Conservation (phyloP, 352 stramenopile genomes). For the Phytophthora idaei region DNA sequence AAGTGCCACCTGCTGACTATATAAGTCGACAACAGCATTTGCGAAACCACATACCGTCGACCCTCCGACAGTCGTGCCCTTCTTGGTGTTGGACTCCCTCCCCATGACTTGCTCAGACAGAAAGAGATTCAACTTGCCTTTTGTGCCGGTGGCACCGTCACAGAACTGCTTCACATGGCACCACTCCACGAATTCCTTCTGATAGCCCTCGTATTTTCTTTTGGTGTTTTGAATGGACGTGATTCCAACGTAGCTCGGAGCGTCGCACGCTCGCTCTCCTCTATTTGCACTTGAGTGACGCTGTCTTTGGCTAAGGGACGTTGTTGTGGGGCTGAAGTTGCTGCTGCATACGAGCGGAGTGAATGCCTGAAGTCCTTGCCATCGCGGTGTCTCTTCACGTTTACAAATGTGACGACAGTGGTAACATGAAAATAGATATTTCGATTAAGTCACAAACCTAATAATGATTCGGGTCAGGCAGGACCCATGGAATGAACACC, state of each 20-base stretch:
- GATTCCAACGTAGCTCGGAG: not conserved
- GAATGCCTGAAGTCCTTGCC: not conserved
- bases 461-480: not conserved
- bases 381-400: not conserved
- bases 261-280: not conserved
- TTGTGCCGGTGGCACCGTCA: not conserved
- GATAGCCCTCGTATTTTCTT: not conserved
- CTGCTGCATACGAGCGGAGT: not conserved
- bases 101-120: slow-evolving; percentile 3
- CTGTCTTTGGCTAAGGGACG: not conserved
- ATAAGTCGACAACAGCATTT: not conserved
- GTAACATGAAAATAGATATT: not conserved
- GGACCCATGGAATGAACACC: not conserved
- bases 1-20: not conserved
- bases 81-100: slow-evolving; percentile 16
- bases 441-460: not conserved
- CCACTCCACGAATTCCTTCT: not conserved
- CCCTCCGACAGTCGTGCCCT: not conserved
- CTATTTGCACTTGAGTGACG: not conserved
- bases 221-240: not conserved
- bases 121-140: not conserved
- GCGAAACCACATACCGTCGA: not conserved
- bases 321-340: not conserved
- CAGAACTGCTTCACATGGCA: not conserved
- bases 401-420: not conserved